phyloP scores from a whole-genome alignment of 1,139 yeast species.

The Arxiozyma telluris region DNA sequence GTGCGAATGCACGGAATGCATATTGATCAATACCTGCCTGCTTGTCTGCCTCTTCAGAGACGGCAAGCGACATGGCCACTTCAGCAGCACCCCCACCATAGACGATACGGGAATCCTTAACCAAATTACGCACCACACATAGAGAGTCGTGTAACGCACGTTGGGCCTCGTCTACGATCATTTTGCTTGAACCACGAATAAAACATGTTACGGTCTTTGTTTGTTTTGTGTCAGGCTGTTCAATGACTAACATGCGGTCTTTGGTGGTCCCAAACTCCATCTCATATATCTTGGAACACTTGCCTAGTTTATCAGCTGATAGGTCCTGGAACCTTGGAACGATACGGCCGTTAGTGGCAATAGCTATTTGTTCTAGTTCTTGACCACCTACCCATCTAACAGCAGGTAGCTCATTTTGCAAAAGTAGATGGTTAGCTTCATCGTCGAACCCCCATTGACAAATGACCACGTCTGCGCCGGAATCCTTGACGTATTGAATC shows the following conservation, averaged over 20 bases:
- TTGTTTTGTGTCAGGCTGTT: constrained; percentile 60
- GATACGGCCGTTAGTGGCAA: constrained; percentile 94
- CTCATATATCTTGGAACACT: constrained; percentile 78
- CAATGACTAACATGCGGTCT: constrained; percentile 92
- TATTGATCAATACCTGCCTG: constrained; percentile 95
- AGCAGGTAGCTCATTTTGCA: constrained; percentile 85
- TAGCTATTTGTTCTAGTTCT: constrained; percentile 89
- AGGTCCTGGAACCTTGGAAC: constrained; percentile 96
- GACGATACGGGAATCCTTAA: constrained; percentile 85
- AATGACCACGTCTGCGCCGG: constrained; percentile 94
- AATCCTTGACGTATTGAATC: constrained; percentile 75
- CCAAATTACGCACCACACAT: constrained; percentile 93
- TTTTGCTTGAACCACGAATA: constrained; percentile 90
- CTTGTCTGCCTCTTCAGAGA: constrained; percentile 83
- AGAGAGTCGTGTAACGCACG: constrained; percentile 95
- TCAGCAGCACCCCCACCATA: constrained; percentile 99
- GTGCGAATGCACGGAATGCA: constrained; percentile 91
- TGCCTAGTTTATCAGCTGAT: constrained; percentile 71
- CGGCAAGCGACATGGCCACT: constrained; percentile 84
- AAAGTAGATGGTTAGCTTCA: constrained; percentile 89
- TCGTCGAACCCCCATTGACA: constrained; percentile 99
- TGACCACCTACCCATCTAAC: constrained; percentile 99
- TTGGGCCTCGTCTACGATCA: constrained; percentile 95
- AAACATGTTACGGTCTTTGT: constrained; percentile 89
- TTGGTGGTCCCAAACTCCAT: constrained; percentile 93